Base-by-base conservation (phyloP, 257 asterid genomes). In the Rauvolfia tetraphylla region DNA sequence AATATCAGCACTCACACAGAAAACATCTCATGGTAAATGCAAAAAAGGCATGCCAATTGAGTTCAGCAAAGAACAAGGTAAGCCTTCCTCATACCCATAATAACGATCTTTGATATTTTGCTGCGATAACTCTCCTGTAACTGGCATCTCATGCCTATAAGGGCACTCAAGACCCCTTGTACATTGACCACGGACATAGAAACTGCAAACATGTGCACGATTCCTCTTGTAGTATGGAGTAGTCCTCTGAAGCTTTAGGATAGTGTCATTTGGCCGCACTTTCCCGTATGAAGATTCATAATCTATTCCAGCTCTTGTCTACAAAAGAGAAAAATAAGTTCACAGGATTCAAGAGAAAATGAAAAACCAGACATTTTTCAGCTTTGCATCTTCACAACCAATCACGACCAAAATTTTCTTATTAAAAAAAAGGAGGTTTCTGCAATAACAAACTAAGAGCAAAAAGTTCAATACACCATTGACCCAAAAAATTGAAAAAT, bases 271-370 rank as follows among this genome's bases (percentile, higher is more conserved):
- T 31, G 99, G 80, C 29, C 96, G 94, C 53, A 84, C 98, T 87
- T 95, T 95, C 54, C 98, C 99, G 75, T 73, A 91, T 22, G 99
- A 95, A 74, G 98, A 95, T 79, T 95, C 99, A 71, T 95, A 91
- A 86, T 91, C 99, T 65, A 95, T 91, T 44, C 99, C 99, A 74
- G 98, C 98, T 88, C 97, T 91, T 65, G 98, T 97, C 99, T 95
- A 90, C 76, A 75, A 81, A 34, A 41, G 51, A 46, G 56, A 79
- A 54, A 66, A 74, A 48, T 81, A 51, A 53, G 69, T 7, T 8
- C 57, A 38, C n/a, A 29, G 8, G 38, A 54, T 18, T 68, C 39
- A 57, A 27, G 18, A 65, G 17, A 67, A 73, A 36, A 44, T 58
- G 27, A 36, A 23, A 58, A 29, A 67, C 15, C 41, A 56, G 17